These are phyloP conservation scores for Hirsutella thompsonii DNA, from an alignment of 2,329 filamentous ascomycete species.

Conservation along the genomic window DNA sequence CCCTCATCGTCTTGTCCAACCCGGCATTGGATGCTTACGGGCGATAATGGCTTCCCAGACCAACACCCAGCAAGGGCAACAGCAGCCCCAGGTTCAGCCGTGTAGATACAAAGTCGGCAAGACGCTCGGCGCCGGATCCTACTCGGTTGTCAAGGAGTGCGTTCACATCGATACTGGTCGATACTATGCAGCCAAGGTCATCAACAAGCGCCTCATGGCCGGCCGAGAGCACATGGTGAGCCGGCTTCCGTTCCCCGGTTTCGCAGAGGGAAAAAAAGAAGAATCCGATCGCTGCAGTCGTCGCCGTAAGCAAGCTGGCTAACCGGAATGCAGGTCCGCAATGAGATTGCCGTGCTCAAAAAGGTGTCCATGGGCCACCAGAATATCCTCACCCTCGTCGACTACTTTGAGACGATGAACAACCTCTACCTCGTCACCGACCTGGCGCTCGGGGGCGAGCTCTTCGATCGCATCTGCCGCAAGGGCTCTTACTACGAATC, in stretches of 20 bases:
- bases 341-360: conserved; percentile 96
- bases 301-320: no score
- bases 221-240: conserved; percentile 94
- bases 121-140: conserved; percentile 89
- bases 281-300: no score
- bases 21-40: not conserved
- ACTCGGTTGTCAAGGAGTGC: conserved; percentile 97
- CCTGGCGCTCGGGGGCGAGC: conserved; percentile 86
- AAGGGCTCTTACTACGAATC: conserved; percentile 98
- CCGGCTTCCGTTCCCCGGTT: conserved; percentile 2
- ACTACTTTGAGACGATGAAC: conserved; percentile 99
- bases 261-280: no score
- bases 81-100: conserved; percentile 64
- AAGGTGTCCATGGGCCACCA: conserved; percentile 98
- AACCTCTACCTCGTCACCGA: conserved; percentile 98
- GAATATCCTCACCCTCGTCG: conserved; percentile 93
- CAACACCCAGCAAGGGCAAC: conserved; percentile 6
- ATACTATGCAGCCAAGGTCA: conserved; percentile 98
- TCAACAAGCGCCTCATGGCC: conserved; percentile 97
- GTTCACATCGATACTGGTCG: conserved; percentile 95
- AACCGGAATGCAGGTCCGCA: conserved; percentile 90
- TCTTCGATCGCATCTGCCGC: conserved; percentile 96
- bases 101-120: conserved; percentile 98
- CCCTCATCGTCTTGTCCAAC: not conserved
- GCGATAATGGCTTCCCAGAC: not conserved